Evolutionary conservation across 1,284 basidiomycete genomes (phyloP).

Genomic region (Irpex rosettiformis): DNA sequence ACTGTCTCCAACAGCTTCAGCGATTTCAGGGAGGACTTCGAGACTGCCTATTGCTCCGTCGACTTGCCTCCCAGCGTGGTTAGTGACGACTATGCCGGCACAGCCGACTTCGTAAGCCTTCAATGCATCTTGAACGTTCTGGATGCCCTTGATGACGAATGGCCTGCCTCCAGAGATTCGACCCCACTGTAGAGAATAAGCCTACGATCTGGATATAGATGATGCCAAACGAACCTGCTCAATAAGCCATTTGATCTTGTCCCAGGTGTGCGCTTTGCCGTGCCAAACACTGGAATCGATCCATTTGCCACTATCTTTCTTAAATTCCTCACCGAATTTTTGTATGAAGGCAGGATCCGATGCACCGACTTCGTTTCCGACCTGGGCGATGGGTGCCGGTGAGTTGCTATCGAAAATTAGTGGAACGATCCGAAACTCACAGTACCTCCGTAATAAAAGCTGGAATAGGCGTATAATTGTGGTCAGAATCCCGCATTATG

Average conservation of each 20-base stretch:
- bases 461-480: slow-evolving; percentile 10
- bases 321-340: slow-evolving; percentile 43
- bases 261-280: slow-evolving; percentile 56
- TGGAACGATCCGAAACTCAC: slow-evolving; percentile 16
- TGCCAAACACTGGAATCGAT: slow-evolving; percentile 55
- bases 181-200: slow-evolving; percentile 42
- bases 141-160: slow-evolving; percentile 58
- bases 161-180: slow-evolving; percentile 49
- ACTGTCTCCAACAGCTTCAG: slow-evolving; percentile 47
- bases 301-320: slow-evolving; percentile 47
- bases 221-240: slow-evolving; percentile 30
- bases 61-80: slow-evolving; percentile 61
- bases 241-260: slow-evolving; percentile 48
- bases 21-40: slow-evolving; percentile 51
- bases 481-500: not conserved
- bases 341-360: slow-evolving; percentile 55
- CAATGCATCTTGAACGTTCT: slow-evolving; percentile 44
- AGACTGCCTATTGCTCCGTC: slow-evolving; percentile 55
- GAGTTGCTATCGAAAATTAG: slow-evolving; percentile 1
- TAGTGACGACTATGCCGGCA: slow-evolving; percentile 57
- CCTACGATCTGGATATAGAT: not conserved
- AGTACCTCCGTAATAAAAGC: slow-evolving; percentile 39
- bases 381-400: not conserved
- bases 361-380: slow-evolving; percentile 46
- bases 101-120: slow-evolving; percentile 50